These are phyloP conservation scores for Penicillium ochrochloron DNA, from an alignment of 495 filamentous ascomycete species.

Conservation along the genomic window DNA sequence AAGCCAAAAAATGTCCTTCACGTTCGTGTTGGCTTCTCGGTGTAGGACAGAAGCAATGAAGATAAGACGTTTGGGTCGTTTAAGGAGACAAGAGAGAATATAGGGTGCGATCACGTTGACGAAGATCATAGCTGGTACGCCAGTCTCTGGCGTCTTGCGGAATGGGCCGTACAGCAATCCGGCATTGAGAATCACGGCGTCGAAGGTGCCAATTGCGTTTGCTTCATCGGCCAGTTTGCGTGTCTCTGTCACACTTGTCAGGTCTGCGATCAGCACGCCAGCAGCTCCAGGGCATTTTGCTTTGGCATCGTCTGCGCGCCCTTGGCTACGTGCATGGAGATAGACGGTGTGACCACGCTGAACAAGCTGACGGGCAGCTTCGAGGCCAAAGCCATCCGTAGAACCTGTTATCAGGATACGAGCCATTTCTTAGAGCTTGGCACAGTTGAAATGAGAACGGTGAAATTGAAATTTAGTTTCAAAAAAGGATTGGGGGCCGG, in stretches of 20 bases:
- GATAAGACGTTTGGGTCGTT: constrained; percentile 24
- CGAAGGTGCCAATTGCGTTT: constrained; percentile 28
- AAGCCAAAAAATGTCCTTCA: constrained; percentile 29
- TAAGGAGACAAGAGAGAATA: constrained; percentile 26
- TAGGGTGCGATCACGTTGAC: constrained; percentile 30
- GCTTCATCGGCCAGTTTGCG: constrained; percentile 26
- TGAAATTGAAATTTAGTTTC: no score
- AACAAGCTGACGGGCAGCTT: no score
- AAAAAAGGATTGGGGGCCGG: no score
- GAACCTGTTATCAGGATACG: no score
- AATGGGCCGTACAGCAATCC: constrained; percentile 23
- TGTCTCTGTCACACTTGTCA: constrained; percentile 22
- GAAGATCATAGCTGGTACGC: constrained; percentile 23
- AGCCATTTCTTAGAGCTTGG: no score
- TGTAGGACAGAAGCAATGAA: constrained; percentile 25
- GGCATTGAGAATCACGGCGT: constrained; percentile 29
- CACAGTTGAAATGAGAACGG: no score
- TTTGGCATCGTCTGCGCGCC: constrained; percentile 22
- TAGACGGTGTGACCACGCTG: constrained; percentile 26
- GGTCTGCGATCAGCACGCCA: constrained; percentile 26
- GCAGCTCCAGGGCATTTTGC: constrained; percentile 29
- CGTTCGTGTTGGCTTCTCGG: constrained; percentile 17
- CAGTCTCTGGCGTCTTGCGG: constrained; percentile 22
- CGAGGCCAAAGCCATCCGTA: no score
- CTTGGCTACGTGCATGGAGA: constrained; percentile 27